Conservation (phyloP, 1,284 basidiomycete species). For the Cutaneotrichosporon cyanovorans region DNA sequence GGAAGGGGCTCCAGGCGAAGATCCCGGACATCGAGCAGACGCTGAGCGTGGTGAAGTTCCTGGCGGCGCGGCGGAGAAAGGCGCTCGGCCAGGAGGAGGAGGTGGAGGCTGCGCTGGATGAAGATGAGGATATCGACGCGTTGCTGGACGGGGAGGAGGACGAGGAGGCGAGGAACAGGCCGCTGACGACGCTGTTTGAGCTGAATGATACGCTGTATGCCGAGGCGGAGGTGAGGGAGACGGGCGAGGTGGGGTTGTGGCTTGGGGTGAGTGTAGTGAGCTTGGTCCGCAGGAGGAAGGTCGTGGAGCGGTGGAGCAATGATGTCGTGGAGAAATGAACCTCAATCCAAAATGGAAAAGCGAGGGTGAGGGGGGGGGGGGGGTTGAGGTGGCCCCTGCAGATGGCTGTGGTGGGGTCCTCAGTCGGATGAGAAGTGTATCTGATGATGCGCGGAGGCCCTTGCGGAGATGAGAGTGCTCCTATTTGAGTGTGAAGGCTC, state of each 20-base stretch:
- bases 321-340: no score
- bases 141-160: conserved; percentile 49
- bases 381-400: no score
- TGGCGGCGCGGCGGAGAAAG: conserved; percentile 60
- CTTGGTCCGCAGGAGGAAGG: no score
- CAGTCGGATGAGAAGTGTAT: no score
- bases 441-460: no score
- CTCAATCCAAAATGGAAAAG: no score
- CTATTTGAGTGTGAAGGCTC: no score
- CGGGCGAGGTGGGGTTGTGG: conserved; percentile 88
- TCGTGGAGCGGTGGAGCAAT: not conserved
- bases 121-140: conserved; percentile 46
- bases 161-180: conserved; percentile 44
- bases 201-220: conserved; percentile 92
- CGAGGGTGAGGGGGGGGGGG: no score
- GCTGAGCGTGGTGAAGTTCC: conserved; percentile 75
- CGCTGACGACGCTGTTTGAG: conserved; percentile 82
- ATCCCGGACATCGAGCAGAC: conserved; percentile 96
- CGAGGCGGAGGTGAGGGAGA: conserved; percentile 78
- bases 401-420: no score
- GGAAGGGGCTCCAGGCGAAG: conserved; percentile 77
- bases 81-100: conserved; percentile 24
- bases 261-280: conserved; percentile 60
- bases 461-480: no score
- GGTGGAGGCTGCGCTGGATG: conserved; percentile 32